Conservation (phyloP, 331 rosid genomes). For the Malus hybrid region DNA sequence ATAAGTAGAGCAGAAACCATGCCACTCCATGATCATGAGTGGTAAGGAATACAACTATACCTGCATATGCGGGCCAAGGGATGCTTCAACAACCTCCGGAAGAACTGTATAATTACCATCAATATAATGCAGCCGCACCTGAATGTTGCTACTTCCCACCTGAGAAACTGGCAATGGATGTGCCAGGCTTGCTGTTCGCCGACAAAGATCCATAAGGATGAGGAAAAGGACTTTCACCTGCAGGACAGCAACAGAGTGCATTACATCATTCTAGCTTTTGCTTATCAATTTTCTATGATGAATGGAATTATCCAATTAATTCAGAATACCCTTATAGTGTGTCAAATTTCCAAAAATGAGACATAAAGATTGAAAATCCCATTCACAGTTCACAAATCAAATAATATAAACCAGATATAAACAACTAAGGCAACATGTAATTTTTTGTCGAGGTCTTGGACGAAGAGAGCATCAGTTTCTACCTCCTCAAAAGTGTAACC, state of each 20-base stretch:
- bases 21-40: background rate
- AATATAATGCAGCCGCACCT: conserved; percentile 89
- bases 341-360: background rate
- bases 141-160: conserved; percentile 80
- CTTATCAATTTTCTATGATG: background rate
- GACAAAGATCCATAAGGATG: conserved; percentile 86
- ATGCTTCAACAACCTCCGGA: conserved; percentile 95
- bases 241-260: conserved; percentile 20
- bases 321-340: too few species aligned
- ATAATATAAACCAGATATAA: background rate
- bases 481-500: conserved; percentile 96
- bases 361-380: background rate
- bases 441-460: background rate
- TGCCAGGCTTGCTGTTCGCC: conserved; percentile 61
- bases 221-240: conserved; percentile 88
- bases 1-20: background rate
- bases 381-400: background rate
- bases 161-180: conserved; percentile 94
- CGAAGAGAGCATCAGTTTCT: conserved; percentile 5
- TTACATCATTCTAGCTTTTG: conserved; percentile 11
- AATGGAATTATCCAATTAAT: background rate
- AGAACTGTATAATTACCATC: conserved; percentile 91
- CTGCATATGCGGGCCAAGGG: conserved; percentile 97
- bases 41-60: conserved; percentile 22
- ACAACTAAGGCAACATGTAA: background rate